These are phyloP conservation scores for Bipolaris zeicola DNA, from an alignment of 2,329 filamentous ascomycete species.

Conservation along the genomic window DNA sequence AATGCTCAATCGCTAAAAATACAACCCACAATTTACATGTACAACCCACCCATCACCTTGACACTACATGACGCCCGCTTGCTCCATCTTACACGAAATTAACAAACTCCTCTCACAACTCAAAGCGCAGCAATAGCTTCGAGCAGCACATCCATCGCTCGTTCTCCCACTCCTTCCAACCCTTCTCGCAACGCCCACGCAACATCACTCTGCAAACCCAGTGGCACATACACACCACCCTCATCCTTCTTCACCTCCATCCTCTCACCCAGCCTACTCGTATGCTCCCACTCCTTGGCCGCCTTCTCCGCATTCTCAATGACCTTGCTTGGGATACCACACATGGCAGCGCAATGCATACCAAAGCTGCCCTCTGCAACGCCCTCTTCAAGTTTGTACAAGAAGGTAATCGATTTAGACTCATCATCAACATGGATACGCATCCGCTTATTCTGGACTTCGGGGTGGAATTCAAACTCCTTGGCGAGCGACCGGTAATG, in stretches of 20 bases:
- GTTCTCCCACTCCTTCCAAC: constrained; percentile 52
- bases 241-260: constrained; percentile 73
- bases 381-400: constrained; percentile 92
- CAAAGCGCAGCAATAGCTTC: constrained; percentile 62
- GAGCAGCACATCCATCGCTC: constrained; percentile 61
- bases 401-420: constrained; percentile 86
- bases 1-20: neutral
- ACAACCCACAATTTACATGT: constrained; percentile 1
- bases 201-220: constrained; percentile 88
- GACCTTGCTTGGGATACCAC: constrained; percentile 82
- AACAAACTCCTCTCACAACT: neutral
- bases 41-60: neutral
- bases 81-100: neutral
- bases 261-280: constrained; percentile 84
- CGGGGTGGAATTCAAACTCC: constrained; percentile 87
- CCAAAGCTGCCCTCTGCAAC: constrained; percentile 97
- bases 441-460: constrained; percentile 87
- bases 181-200: constrained; percentile 72
- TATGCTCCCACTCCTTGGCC: constrained; percentile 93
- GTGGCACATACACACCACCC: constrained; percentile 77
- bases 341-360: constrained; percentile 99
- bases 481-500: constrained; percentile 94
- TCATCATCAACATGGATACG: constrained; percentile 89
- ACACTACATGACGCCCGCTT: neutral
- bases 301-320: constrained; percentile 88